These are phyloP conservation scores for Solanum arcanum DNA, from an alignment of 257 asterid species.

Conservation along the genomic window DNA sequence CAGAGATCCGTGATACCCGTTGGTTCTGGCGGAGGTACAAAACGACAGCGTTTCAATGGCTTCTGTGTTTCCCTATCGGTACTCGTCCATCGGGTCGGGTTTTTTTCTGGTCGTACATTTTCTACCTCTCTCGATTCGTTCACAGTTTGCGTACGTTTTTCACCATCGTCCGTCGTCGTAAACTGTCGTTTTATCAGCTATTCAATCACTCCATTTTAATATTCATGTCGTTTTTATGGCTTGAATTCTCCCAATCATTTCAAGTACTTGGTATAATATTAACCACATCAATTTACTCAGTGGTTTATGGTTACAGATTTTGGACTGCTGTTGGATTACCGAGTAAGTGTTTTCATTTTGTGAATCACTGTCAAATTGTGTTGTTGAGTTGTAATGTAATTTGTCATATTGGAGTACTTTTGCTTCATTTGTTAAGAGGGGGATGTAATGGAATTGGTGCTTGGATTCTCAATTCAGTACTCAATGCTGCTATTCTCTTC, in stretches of 20 bases:
- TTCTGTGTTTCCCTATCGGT: constrained; percentile 73
- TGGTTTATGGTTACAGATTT: constrained; percentile 80
- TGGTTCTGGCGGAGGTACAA: constrained; percentile 73
- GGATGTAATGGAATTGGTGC: constrained; percentile 88
- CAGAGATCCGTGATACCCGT: constrained; percentile 78
- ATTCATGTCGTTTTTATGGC: constrained; percentile 69
- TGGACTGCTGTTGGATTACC: constrained; percentile 81
- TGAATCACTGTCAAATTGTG: constrained; percentile 55
- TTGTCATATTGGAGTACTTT: constrained; percentile 65
- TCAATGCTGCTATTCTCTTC: constrained; percentile 50
- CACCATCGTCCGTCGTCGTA: constrained; percentile 30
- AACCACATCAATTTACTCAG: constrained; percentile 45
- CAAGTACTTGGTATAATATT: constrained; percentile 62
- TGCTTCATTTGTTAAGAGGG: constrained; percentile 57
- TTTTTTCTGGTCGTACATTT: constrained; percentile 81
- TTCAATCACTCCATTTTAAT: constrained; percentile 55
- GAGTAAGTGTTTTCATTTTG: constrained; percentile 59
- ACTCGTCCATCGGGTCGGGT: constrained; percentile 92
- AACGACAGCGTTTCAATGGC: constrained; percentile 71
- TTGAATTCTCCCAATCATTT: constrained; percentile 77
- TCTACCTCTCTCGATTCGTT: constrained; percentile 70
- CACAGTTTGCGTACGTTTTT: constrained; percentile 53
- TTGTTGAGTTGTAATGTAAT: constrained; percentile 47
- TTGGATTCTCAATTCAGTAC: constrained; percentile 67
- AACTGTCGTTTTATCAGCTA: constrained; percentile 37